Evolutionary conservation across 208 protist genomes (phyloP).

Genomic region (Acanthamoeba triangularis): DNA sequence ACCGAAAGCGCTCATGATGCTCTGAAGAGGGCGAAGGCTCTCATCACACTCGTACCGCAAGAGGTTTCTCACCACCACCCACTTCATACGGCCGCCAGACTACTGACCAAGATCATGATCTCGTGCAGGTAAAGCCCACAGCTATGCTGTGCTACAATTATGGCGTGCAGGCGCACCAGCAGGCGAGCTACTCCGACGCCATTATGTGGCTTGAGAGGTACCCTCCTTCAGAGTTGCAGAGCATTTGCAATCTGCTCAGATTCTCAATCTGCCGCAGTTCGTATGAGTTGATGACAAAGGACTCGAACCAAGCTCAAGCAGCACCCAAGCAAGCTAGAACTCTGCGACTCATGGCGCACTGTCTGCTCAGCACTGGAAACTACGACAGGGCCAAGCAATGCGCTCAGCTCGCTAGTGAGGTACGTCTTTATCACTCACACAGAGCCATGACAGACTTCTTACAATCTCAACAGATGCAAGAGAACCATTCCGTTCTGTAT

Average conservation of each 20-base stretch:
- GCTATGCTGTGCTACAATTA: slow-evolving; percentile 51
- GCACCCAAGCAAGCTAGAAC: slow-evolving; percentile 20
- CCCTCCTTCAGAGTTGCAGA: too few species aligned
- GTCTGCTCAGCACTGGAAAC: background rate
- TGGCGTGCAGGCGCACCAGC: slow-evolving; percentile 38
- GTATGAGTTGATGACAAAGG: slow-evolving; percentile 43
- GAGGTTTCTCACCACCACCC: background rate
- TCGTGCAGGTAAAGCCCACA: background rate
- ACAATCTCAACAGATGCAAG: slow-evolving; percentile 18
- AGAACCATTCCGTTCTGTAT: slow-evolving; percentile 30
- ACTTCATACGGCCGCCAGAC: too few species aligned
- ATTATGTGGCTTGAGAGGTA: slow-evolving; percentile 44
- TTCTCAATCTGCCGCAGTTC: background rate
- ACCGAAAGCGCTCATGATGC: background rate
- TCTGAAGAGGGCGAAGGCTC: background rate
- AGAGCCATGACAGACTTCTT: background rate
- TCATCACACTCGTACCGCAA: background rate
- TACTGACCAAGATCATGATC: background rate
- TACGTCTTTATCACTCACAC: background rate
- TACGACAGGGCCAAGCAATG: slow-evolving; percentile 34
- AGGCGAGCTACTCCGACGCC: background rate
- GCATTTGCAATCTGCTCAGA: background rate
- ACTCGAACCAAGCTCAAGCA: background rate
- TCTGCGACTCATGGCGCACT: slow-evolving; percentile 56
- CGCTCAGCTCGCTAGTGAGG: slow-evolving; percentile 26